A percentile compares a stretch with the other conserved stretches of the same genome.
These are phyloP conservation scores for Castanea sativa DNA, from an alignment of 306 rosid species.

Conservation along the genomic window DNA sequence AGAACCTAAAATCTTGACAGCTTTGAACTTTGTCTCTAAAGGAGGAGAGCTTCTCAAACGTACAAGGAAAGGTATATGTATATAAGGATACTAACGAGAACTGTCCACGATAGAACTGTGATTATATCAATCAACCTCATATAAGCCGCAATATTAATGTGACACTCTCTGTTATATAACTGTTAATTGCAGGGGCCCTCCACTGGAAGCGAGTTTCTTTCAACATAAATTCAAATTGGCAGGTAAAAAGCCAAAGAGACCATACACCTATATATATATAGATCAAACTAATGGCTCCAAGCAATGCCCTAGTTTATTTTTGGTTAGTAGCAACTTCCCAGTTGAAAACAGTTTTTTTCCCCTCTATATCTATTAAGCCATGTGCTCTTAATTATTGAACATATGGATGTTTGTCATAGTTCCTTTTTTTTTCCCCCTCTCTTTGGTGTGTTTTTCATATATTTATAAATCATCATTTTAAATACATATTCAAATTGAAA, in stretches of 20 bases:
- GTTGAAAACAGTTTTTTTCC: too few species aligned
- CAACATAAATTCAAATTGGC: constrained; percentile 69
- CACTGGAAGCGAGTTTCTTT: constrained; percentile 97
- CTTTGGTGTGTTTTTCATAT: neutral
- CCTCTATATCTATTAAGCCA: neutral
- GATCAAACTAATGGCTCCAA: constrained; percentile 12
- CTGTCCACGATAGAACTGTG: neutral
- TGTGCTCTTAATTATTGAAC: neutral
- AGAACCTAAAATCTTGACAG: constrained; percentile 52
- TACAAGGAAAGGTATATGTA: constrained; percentile 78
- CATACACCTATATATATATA: neutral
- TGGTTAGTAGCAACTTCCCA: neutral
- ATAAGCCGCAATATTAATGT: constrained; percentile 7
- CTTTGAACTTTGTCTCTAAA: constrained; percentile 58
- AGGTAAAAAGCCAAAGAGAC: constrained; percentile 52
- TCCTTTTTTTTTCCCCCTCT: neutral
- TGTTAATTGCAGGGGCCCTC: constrained; percentile 67
- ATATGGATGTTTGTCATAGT: neutral
- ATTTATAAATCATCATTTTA: constrained; percentile 2
- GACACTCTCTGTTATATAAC: constrained; percentile 19
- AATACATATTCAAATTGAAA: constrained; percentile 17
- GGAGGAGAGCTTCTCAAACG: constrained; percentile 96
- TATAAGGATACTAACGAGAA: constrained; percentile 3
- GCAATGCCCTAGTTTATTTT: neutral
- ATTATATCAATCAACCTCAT: neutral